A percentile compares a stretch with the other conserved stretches of the same genome.
Conservation (phyloP, 1,284 basidiomycete genomes). For the Cutaneotrichosporon sp. region DNA sequence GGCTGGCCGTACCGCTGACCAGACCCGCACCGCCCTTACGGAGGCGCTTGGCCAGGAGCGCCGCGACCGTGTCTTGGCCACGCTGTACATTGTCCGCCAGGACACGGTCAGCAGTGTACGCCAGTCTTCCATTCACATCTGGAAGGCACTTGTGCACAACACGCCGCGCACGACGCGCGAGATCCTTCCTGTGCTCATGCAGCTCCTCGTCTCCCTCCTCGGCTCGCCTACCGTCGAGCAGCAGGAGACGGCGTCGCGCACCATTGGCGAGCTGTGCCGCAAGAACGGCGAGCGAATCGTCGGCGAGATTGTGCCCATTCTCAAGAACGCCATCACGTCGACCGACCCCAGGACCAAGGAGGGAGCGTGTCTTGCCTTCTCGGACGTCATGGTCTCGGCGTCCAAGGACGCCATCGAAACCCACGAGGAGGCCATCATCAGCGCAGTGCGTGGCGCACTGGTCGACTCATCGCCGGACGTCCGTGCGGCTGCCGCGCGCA, state of each 20-base stretch:
- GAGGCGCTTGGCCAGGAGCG: conserved; percentile 86
- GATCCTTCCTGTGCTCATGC: conserved; percentile 80
- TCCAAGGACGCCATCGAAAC: conserved; percentile 81
- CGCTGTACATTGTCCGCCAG: conserved; percentile 85
- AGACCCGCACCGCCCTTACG: conserved; percentile 75
- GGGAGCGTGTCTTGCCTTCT: conserved; percentile 81
- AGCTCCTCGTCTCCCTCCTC: conserved; percentile 67
- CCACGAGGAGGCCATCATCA: conserved; percentile 84
- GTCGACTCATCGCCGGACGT: conserved; percentile 85
- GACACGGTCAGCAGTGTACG: conserved; percentile 87
- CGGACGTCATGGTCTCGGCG: conserved; percentile 85
- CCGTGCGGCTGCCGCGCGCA: conserved; percentile 84
- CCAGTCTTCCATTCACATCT: conserved; percentile 89
- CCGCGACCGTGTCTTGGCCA: conserved; percentile 83
- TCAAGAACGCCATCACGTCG: conserved; percentile 66
- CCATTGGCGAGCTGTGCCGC: conserved; percentile 80
- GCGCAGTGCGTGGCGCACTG: conserved; percentile 74
- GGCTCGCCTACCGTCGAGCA: conserved; percentile 78
- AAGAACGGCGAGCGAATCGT: conserved; percentile 94
- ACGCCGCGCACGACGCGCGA: conserved; percentile 69
- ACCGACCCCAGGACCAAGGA: conserved; percentile 70
- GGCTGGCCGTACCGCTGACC: conserved; percentile 62
- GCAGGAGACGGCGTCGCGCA: conserved; percentile 87
- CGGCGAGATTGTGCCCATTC: conserved; percentile 72
- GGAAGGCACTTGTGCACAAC: conserved; percentile 89